Conservation (phyloP, 2,329 filamentous ascomycete genomes). For the Acephala macrosclerotiorum region DNA sequence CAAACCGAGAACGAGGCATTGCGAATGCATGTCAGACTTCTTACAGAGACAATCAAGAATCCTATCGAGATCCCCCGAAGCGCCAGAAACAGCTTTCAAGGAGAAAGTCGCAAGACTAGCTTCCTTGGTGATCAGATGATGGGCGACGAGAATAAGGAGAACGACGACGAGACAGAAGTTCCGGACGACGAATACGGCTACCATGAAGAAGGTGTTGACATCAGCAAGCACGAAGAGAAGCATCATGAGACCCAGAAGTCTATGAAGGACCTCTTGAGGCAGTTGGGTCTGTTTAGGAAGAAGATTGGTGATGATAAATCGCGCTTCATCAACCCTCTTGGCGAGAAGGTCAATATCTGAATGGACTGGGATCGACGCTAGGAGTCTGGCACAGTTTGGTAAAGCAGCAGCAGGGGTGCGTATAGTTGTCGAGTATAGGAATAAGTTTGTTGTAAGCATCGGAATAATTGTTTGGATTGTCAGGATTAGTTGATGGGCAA, state of each 20-base stretch:
- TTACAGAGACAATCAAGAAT: slow-evolving; percentile 86
- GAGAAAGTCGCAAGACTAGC: slow-evolving; percentile 28
- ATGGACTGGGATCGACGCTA: background rate
- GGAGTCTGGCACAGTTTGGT: background rate
- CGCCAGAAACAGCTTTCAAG: slow-evolving; percentile 35
- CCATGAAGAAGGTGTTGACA: slow-evolving; percentile 64
- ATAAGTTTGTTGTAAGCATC: background rate
- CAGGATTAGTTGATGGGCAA: background rate
- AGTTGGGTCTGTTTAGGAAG: slow-evolving; percentile 79
- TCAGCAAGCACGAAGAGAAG: slow-evolving; percentile 58
- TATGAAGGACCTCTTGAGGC: slow-evolving; percentile 83
- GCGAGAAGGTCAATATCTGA: slow-evolving; percentile 47
- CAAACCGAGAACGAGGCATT: slow-evolving; percentile 91
- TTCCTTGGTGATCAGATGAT: slow-evolving; percentile 30
- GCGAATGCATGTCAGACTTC: slow-evolving; percentile 85
- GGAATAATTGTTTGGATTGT: background rate
- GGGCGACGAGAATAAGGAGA: slow-evolving; percentile 43
- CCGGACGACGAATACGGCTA: slow-evolving; percentile 53
- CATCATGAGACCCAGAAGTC: slow-evolving; percentile 78
- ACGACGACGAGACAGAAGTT: slow-evolving; percentile 39
- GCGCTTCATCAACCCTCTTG: slow-evolving; percentile 64
- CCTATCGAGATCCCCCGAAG: slow-evolving; percentile 70
- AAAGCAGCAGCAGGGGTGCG: background rate
- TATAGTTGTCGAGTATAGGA: background rate
- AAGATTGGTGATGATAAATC: slow-evolving; percentile 86